These are phyloP conservation scores for Gryganskiella cystojenkinii DNA, from an alignment of 192 early-diverging fungal genomes.

Conservation along the genomic window DNA sequence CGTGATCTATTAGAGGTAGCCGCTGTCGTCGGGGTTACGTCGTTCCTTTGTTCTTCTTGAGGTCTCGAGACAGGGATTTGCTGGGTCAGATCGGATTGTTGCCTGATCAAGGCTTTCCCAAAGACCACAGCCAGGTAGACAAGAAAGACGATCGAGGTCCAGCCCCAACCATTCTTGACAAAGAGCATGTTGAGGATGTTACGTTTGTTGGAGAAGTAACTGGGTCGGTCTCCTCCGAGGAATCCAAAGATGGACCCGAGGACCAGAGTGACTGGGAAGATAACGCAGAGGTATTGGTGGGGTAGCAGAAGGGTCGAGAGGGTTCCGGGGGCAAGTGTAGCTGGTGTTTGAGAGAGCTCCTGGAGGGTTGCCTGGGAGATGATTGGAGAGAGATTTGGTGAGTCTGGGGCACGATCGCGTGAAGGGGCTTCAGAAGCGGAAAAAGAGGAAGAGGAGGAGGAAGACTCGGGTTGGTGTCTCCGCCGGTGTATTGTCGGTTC, in stretches of 20 bases:
- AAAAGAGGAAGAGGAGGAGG: no score
- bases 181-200: slow-evolving; percentile 82
- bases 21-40: neutral
- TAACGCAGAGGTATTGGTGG: slow-evolving; percentile 26
- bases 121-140: slow-evolving; percentile 57
- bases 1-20: neutral
- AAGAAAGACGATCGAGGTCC: slow-evolving; percentile 78
- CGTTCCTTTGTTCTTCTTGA: neutral
- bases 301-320: slow-evolving; percentile 17
- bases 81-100: slow-evolving; percentile 15
- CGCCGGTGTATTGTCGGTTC: no score
- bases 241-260: slow-evolving; percentile 34
- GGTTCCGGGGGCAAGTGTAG: neutral
- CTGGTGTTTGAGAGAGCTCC: neutral
- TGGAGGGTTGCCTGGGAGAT: slow-evolving; percentile 7
- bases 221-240: slow-evolving; percentile 14
- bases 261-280: slow-evolving; percentile 31
- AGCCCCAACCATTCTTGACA: slow-evolving; percentile 90
- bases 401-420: slow-evolving; percentile 9
- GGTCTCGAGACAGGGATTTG: neutral
- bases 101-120: slow-evolving; percentile 27
- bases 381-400: neutral
- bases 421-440: no score
- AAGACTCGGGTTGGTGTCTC: no score
- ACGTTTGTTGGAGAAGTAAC: slow-evolving; percentile 73